Percentiles rank a stretch among this genome's conserved stretches.
phyloP scores from a whole-genome alignment of 352 stramenopile genomes.

The Phytopythium delawarense region DNA sequence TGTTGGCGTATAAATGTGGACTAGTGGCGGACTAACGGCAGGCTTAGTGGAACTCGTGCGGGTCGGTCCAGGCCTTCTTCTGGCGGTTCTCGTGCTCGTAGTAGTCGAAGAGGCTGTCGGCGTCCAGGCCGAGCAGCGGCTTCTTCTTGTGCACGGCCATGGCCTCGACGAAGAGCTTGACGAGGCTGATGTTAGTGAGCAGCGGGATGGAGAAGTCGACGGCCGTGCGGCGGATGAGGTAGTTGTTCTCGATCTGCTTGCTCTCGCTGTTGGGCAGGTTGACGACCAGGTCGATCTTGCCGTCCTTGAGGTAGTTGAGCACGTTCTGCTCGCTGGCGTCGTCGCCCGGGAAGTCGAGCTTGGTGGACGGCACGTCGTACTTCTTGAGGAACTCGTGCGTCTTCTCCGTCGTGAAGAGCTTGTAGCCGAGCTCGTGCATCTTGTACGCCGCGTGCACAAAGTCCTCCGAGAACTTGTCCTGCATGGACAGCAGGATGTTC shows the following conservation, averaged over 20 bases:
- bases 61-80: constrained; percentile 91
- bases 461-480: constrained; percentile 93
- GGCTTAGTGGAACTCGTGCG: constrained; percentile 95
- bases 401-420: constrained; percentile 92
- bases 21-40: not conserved
- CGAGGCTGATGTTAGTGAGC: constrained; percentile 90
- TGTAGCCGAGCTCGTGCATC: constrained; percentile 94
- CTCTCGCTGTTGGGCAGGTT: constrained; percentile 90
- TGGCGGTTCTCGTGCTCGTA: constrained; percentile 92
- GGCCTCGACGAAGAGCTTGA: constrained; percentile 92
- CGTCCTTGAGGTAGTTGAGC: constrained; percentile 91
- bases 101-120: constrained; percentile 97
- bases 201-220: constrained; percentile 92
- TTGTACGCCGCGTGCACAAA: constrained; percentile 95
- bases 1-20: constrained; percentile 9
- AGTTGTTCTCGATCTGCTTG: constrained; percentile 91
- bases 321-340: constrained; percentile 68
- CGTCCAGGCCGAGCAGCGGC: constrained; percentile 91
- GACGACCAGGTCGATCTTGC: constrained; percentile 94
- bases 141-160: constrained; percentile 92
- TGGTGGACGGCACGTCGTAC: constrained; percentile 86
- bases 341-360: constrained; percentile 75
- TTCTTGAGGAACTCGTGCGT: constrained; percentile 89
- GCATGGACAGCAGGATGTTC: constrained; percentile 95
- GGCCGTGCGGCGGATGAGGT: constrained; percentile 89